Percentiles rank a stretch among this genome's conserved stretches.
Conservation (phyloP, 495 filamentous ascomycete genomes). For the Peziza echinospora region DNA sequence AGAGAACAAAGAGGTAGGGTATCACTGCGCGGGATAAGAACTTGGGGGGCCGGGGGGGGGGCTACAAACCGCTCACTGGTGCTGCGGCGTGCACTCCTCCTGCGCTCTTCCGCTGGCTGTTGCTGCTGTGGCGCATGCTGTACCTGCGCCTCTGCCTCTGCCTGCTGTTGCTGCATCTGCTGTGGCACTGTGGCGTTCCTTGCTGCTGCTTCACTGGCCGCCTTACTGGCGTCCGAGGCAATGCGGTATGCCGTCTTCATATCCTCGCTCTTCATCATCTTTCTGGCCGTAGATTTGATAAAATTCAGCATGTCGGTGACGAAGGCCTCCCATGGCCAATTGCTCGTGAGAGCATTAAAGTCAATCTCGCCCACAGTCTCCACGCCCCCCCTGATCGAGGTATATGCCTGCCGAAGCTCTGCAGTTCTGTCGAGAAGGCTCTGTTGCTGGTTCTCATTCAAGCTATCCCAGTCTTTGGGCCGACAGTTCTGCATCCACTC, state of each 20-base stretch:
- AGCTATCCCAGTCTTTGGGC: slow-evolving; percentile 6
- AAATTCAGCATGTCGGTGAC: slow-evolving; percentile 5
- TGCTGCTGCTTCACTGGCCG: neutral
- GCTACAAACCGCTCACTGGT: too few relatives aligned
- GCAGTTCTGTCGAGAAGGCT: slow-evolving; percentile 2
- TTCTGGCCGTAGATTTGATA: slow-evolving; percentile 1
- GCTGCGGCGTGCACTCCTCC: too few relatives aligned
- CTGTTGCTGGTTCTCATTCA: slow-evolving; percentile 5
- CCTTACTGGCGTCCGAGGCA: slow-evolving; percentile 1
- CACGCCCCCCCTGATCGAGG: neutral
- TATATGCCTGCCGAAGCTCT: slow-evolving; percentile 5
- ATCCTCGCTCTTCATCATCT: slow-evolving; percentile 1
- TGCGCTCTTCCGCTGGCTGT: too few relatives aligned
- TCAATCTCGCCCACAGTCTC: slow-evolving; percentile 4
- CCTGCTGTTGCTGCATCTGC: neutral
- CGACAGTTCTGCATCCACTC: neutral
- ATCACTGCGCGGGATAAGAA: too few relatives aligned
- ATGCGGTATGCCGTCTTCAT: neutral
- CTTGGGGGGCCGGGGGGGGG: too few relatives aligned
- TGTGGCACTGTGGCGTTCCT: slow-evolving; percentile 1
- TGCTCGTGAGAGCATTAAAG: slow-evolving; percentile 1
- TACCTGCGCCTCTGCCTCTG: neutral
- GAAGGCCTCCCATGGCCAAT: slow-evolving; percentile 9
- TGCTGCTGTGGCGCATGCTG: too few relatives aligned
- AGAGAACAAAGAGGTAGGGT: too few relatives aligned